These are phyloP conservation scores for Epichloe coenophiala DNA, from an alignment of 2,329 filamentous ascomycete species.

Conservation along the genomic window DNA sequence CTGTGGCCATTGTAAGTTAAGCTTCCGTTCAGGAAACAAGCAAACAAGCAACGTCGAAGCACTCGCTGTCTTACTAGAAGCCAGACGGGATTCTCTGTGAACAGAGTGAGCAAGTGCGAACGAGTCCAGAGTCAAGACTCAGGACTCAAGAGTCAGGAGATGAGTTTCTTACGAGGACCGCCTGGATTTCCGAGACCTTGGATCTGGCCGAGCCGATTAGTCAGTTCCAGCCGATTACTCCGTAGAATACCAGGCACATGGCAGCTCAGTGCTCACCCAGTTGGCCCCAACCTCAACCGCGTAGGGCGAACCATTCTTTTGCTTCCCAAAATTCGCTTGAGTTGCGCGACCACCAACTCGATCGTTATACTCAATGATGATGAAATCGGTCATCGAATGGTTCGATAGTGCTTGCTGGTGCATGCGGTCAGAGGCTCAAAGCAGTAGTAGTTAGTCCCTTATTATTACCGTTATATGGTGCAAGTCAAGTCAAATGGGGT, in stretches of 20 bases:
- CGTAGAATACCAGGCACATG: background rate
- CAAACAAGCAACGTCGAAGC: background rate
- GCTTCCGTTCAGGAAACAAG: background rate
- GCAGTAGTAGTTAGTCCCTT: background rate
- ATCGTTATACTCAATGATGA: conserved; percentile 51
- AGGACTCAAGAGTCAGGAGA: background rate
- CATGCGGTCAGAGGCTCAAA: background rate
- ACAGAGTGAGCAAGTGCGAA: conserved; percentile 5
- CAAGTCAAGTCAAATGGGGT: too few species aligned
- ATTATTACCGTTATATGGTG: background rate
- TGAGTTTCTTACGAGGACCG: conserved; percentile 10
- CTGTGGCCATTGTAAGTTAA: conserved; percentile 3
- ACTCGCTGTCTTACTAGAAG: conserved; percentile 22
- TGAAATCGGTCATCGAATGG: conserved; percentile 46
- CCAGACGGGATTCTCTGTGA: conserved; percentile 47
- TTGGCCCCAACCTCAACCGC: conserved; percentile 54
- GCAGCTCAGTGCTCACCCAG: conserved; percentile 30
- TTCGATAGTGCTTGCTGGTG: conserved; percentile 42
- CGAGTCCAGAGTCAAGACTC: too few species aligned
- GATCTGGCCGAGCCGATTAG: conserved; percentile 12
- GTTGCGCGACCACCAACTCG: conserved; percentile 48
- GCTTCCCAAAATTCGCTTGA: conserved; percentile 42
- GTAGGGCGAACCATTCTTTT: conserved; percentile 36
- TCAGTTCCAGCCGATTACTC: background rate
- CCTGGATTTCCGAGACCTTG: conserved; percentile 12